Evolutionary conservation across 2,329 filamentous ascomycete genomes (phyloP), one percentile per base, ranked within the genome.

Genomic region (Penicillium sp.): DNA sequence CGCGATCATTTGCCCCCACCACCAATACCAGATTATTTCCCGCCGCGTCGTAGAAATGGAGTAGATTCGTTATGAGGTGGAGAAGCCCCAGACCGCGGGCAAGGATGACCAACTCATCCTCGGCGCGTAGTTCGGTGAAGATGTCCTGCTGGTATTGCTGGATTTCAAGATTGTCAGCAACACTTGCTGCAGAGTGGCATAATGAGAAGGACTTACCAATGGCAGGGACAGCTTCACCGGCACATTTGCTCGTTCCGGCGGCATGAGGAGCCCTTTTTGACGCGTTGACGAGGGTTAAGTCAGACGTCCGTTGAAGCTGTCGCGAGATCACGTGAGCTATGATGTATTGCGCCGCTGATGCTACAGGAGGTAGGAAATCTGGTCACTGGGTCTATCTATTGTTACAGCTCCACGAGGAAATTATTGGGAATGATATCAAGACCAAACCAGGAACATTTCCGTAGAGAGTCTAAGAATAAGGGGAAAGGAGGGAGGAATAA

Each of bases 11-110:
- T 38, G 95, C 93, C 10, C 92, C 93, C 43, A 98, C 87, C 20
- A 99, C 79, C 47, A 99, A 82, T 51, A 99, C 88, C 56, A 99
- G 81, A 72, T 96, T 98, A 78, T 95, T 96, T 14, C 95, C 95
- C 3, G 92, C 92, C 1, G 92, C 93, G 83, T 99, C 95, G 78
- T 97, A 97, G 20, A 93, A 93, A 77, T 99, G 95, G 31, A 99
- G 86, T 41, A 99, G 85, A 74, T 98, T 99, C n/a, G 92, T 96
- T 71, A 97, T 86, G 58, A 99, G 86, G 67, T 92, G 91, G 75
- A 97, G 86, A 48, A 98, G 88, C 68, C 95, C 95, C 50, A 99
- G 88, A 67, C 95, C 95, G 55, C 92, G 90, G 43, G 94, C 95
- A 57, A 98, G 85, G 56, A 99, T 84, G 69, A 98, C 90, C 65